These are phyloP conservation scores for Beauveria rudraprayagi DNA, from an alignment of 2,329 filamentous ascomycete species.

Conservation along the genomic window DNA sequence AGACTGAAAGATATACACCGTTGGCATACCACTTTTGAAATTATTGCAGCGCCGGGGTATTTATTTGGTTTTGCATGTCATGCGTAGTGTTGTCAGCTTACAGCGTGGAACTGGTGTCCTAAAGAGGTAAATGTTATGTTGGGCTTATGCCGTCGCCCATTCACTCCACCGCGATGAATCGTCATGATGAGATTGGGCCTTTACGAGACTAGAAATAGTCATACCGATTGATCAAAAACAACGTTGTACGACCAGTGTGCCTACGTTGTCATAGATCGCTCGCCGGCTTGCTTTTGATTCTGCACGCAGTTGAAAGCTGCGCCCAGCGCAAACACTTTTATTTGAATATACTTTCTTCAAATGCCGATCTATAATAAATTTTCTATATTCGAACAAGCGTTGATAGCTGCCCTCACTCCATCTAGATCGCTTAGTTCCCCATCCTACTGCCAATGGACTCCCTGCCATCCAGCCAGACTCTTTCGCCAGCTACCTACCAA, in stretches of 20 bases:
- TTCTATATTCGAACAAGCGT: neutral
- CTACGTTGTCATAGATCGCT: no score
- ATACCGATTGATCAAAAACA: no score
- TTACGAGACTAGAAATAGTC: no score
- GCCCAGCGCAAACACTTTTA: no score
- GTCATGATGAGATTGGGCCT: neutral
- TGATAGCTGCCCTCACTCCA: neutral
- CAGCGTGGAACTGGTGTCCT: neutral
- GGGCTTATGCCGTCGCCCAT: neutral
- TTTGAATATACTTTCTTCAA: no score
- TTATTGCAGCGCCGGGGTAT: neutral
- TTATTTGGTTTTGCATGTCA: neutral
- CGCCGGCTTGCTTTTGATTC: no score
- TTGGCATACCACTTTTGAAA: neutral
- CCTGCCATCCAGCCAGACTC: constrained; percentile 27
- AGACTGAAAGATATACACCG: no score
- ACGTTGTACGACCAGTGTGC: no score
- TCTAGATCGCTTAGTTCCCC: no score
- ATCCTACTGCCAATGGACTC: constrained; percentile 1
- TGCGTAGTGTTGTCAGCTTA: neutral
- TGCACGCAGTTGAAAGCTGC: no score
- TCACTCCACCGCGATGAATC: no score
- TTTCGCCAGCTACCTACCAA: constrained; percentile 27
- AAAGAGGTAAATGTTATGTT: neutral
- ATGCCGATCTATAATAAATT: neutral